Evolutionary conservation across 2,329 filamentous ascomycete genomes (phyloP), one percentile per base, ranked within the genome.

Genomic region (Pseudogymnoascus sp.): DNA sequence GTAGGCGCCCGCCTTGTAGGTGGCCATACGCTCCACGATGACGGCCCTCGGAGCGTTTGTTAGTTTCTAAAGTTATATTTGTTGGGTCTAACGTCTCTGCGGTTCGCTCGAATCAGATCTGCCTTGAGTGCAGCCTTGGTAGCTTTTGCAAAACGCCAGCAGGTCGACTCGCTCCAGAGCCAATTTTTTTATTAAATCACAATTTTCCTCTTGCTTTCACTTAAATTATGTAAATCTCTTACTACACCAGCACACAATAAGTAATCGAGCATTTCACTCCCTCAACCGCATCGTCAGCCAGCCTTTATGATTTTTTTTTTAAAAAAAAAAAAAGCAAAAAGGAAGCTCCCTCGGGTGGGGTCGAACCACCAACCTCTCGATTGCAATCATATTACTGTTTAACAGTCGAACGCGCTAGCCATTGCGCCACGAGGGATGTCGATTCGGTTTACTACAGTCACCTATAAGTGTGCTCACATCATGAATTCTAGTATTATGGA

Each of bases 371-470:
- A 61, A 61, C 59, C 59, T 61, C 59, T 61, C 59, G 59, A 61
- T 61, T 57, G 47, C 47, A 33, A 57, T n/a, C 17, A 57, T 57
- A 13, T n/a, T 31, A 57, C 26, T 57, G 17, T 33, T 53, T 61
- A 61, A 61, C 59, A 61, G 59, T 61, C 59, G 59, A 61, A 61
- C 59, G 59, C 59, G 59, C 59, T 61, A 61, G 59, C 59, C 59
- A 61, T 61, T 61, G 59, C 59, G 59, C 59, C 59, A 61, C 59
- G 59, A 61, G 59, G 59, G 59, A 61, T 40, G 26, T 28, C 7
- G 7, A 28, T 28, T 28, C 26, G 7, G 26, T 28, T 31, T 31
- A 31, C 10, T 31, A 10, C 28, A 8, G 28, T 10, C 8, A 3
- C 8, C 28, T 31, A 31, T 10, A 31, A 31, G 7, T 31, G 28